phyloP scores from a whole-genome alignment of 176 grass and related monocot species.

The Lolium multiflorum region DNA sequence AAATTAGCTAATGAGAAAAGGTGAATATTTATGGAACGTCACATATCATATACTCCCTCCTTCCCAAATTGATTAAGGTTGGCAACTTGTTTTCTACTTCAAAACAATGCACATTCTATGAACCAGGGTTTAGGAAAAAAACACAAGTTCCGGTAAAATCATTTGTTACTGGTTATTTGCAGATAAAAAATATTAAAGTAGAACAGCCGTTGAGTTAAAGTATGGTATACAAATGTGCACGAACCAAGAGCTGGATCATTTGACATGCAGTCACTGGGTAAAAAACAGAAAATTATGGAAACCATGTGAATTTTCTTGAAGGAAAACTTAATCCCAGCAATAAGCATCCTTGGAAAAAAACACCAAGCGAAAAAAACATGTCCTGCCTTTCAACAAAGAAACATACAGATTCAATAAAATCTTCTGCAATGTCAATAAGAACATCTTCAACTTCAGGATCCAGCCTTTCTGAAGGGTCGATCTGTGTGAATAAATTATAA shows the following conservation, averaged over 20 bases:
- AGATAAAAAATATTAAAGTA: not conserved
- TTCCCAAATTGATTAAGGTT: not conserved
- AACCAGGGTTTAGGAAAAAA: not conserved
- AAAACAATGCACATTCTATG: not conserved
- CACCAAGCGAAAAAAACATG: conserved; percentile 32
- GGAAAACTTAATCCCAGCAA: not conserved
- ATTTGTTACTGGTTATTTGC: not conserved
- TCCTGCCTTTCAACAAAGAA: not conserved
- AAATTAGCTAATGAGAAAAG: conserved; percentile 8
- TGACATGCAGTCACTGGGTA: not conserved
- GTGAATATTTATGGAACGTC: not conserved
- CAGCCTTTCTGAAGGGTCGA: conserved; percentile 87
- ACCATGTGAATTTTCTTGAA: not conserved
- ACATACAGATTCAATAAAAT: conserved; percentile 97
- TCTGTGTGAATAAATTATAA: conserved; percentile 45
- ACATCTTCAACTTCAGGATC: conserved; percentile 97
- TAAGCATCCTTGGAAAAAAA: conserved; percentile 8
- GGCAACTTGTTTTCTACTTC: not conserved
- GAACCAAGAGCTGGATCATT: not conserved
- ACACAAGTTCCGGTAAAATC: not conserved
- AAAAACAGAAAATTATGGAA: not conserved
- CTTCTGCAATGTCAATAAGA: conserved; percentile 94
- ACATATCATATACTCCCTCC: not conserved
- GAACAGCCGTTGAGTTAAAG: not conserved
- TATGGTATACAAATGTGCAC: not conserved